Conservation (phyloP, 768 basidiomycete genomes). For the Epithele typhae region DNA sequence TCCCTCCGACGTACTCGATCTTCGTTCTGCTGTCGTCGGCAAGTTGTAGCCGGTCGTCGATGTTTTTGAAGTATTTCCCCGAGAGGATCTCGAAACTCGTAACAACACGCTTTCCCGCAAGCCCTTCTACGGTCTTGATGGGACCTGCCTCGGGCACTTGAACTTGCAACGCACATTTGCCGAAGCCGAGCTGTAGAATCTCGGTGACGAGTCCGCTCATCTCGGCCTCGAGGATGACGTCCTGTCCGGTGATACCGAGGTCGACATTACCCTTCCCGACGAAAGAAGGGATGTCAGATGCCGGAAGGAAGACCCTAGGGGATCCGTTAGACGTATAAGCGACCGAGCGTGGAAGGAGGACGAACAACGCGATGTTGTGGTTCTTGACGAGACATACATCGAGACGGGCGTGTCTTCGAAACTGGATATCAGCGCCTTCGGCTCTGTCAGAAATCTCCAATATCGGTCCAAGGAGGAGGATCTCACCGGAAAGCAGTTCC, state of each 20-base stretch:
- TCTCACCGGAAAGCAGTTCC: constrained; percentile 73
- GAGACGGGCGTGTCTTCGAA: constrained; percentile 78
- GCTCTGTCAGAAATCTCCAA: not conserved
- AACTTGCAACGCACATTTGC: constrained; percentile 85
- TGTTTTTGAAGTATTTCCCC: constrained; percentile 63
- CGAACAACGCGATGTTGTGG: constrained; percentile 90
- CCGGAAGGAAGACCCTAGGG: constrained; percentile 89
- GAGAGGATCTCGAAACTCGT: constrained; percentile 94
- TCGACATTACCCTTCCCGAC: constrained; percentile 97
- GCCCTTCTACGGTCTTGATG: constrained; percentile 68
- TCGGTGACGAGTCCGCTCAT: constrained; percentile 80
- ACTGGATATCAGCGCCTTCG: constrained; percentile 92
- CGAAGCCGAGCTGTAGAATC: constrained; percentile 82
- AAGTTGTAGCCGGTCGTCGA: constrained; percentile 56
- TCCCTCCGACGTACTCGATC: constrained; percentile 95
- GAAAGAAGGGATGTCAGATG: constrained; percentile 95
- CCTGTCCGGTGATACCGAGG: constrained; percentile 96
- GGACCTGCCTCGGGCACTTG: constrained; percentile 81
- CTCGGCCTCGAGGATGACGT: constrained; percentile 88
- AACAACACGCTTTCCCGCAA: constrained; percentile 89
- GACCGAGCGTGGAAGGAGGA: constrained; percentile 1
- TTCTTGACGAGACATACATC: constrained; percentile 95
- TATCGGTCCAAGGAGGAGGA: not conserved
- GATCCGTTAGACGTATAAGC: constrained; percentile 1
- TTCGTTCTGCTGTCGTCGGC: constrained; percentile 58